Percentiles rank a stretch among this genome's conserved stretches.
These are phyloP conservation scores for Chrysosphaeria jannelii DNA, from an alignment of 2,329 filamentous ascomycete genomes.

Conservation along the genomic window DNA sequence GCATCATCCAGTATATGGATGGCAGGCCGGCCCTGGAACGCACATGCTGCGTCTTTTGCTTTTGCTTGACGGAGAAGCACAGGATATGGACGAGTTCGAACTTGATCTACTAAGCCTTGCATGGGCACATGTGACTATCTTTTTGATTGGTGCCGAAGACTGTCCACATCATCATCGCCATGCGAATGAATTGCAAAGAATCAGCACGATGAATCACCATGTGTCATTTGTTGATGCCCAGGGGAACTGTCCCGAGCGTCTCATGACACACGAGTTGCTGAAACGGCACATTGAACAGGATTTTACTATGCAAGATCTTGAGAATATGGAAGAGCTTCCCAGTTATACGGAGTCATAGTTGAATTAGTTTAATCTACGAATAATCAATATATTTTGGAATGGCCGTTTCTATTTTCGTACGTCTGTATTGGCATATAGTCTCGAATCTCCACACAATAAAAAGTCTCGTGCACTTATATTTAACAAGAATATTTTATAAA, in stretches of 20 bases:
- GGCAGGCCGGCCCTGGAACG: conserved; percentile 16
- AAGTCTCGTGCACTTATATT: too few species aligned
- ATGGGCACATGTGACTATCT: conserved; percentile 19
- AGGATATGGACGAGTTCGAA: conserved; percentile 20
- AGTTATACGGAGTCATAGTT: conserved; percentile 4
- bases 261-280: conserved; percentile 16
- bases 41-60: conserved; percentile 15
- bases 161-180: conserved; percentile 18
- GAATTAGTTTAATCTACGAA: too few species aligned
- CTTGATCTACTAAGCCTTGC: conserved; percentile 14
- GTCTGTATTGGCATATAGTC: too few species aligned
- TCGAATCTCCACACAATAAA: too few species aligned
- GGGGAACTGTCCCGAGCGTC: conserved; percentile 15
- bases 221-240: conserved; percentile 18
- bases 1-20: conserved; percentile 16
- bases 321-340: conserved; percentile 5
- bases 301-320: conserved; percentile 11
- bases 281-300: conserved; percentile 16
- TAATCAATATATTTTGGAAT: not conserved
- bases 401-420: too few species aligned
- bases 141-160: conserved; percentile 16
- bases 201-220: conserved; percentile 16
- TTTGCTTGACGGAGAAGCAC: conserved; percentile 16
- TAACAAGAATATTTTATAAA: too few species aligned
- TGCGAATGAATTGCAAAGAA: conserved; percentile 17